Evolutionary conservation across 768 basidiomycete species (phyloP).

Genomic region (Sutorius australiensis): DNA sequence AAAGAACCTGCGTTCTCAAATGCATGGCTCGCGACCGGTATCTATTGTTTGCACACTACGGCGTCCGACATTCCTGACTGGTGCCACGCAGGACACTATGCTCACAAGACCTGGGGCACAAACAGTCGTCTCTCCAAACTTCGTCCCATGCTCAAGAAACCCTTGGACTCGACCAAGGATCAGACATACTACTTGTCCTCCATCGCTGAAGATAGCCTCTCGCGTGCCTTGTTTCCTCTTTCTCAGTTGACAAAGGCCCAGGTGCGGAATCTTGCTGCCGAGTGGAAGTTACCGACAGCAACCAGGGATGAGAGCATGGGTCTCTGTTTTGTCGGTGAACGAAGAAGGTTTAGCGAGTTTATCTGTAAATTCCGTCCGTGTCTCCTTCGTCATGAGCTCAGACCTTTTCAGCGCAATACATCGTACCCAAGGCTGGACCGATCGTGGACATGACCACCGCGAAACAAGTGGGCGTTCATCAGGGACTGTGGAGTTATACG

Average conservation of each 20-base stretch:
- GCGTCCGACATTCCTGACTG: background rate
- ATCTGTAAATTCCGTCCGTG: slow-evolving; percentile 46
- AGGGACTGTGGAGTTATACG: slow-evolving; percentile 81
- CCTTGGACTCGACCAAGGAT: slow-evolving; percentile 68
- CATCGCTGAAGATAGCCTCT: slow-evolving; percentile 61
- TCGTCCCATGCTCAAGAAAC: slow-evolving; percentile 53
- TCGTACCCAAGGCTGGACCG: slow-evolving; percentile 62
- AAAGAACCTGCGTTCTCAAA: slow-evolving; percentile 28
- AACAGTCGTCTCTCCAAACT: slow-evolving; percentile 1
- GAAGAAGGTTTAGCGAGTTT: slow-evolving; percentile 67
- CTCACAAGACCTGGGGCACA: slow-evolving; percentile 56
- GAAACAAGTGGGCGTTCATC: slow-evolving; percentile 53
- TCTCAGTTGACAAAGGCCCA: slow-evolving; percentile 60
- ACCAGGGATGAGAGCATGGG: slow-evolving; percentile 86
- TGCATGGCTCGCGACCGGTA: slow-evolving; percentile 82
- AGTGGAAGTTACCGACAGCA: slow-evolving; percentile 66
- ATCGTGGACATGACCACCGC: slow-evolving; percentile 60
- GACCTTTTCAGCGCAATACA: slow-evolving; percentile 62
- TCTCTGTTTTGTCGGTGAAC: slow-evolving; percentile 89
- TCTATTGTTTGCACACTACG: background rate
- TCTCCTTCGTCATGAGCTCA: background rate
- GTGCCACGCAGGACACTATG: slow-evolving; percentile 71
- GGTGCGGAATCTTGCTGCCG: slow-evolving; percentile 67
- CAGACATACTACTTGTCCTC: slow-evolving; percentile 90
- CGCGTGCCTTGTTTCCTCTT: slow-evolving; percentile 77